phyloP scores from a whole-genome alignment of 768 basidiomycete species.

The Cystobasidium tubakii region DNA sequence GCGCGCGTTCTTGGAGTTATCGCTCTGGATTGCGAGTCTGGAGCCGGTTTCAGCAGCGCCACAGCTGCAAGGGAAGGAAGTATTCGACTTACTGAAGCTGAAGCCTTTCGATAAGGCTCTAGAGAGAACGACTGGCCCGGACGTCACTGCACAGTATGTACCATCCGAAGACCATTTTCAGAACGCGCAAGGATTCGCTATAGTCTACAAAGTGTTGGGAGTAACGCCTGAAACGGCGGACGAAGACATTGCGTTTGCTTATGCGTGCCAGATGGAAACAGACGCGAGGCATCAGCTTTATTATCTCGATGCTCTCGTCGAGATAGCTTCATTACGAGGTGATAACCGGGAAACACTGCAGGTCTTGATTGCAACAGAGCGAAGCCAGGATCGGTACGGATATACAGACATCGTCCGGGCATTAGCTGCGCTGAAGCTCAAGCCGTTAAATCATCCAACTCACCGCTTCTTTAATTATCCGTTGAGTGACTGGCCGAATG shows the following conservation, averaged over 20 bases:
- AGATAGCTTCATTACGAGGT: constrained; percentile 29
- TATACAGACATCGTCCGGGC: constrained; percentile 34
- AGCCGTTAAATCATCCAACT: background rate
- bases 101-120: background rate
- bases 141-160: background rate
- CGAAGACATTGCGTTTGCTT: constrained; percentile 14
- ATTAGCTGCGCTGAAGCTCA: constrained; percentile 28
- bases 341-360: constrained; percentile 23
- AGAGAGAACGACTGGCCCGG: background rate
- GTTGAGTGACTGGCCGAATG: constrained; percentile 18
- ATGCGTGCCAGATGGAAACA: background rate
- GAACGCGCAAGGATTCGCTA: background rate
- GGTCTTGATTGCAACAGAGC: constrained; percentile 29
- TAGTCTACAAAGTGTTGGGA: constrained; percentile 18
- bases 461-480: background rate
- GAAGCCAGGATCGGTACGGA: constrained; percentile 2
- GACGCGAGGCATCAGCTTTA: background rate
- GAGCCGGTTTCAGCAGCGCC: background rate
- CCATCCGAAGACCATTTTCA: background rate
- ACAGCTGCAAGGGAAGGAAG: background rate
- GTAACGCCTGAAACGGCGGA: constrained; percentile 34
- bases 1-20: constrained; percentile 29
- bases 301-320: constrained; percentile 30
- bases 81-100: background rate
- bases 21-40: constrained; percentile 13